Evolutionary conservation across 2,329 filamentous ascomycete species (phyloP), one percentile per base, ranked within the genome.

Genomic region (Diplocarpon mali): DNA sequence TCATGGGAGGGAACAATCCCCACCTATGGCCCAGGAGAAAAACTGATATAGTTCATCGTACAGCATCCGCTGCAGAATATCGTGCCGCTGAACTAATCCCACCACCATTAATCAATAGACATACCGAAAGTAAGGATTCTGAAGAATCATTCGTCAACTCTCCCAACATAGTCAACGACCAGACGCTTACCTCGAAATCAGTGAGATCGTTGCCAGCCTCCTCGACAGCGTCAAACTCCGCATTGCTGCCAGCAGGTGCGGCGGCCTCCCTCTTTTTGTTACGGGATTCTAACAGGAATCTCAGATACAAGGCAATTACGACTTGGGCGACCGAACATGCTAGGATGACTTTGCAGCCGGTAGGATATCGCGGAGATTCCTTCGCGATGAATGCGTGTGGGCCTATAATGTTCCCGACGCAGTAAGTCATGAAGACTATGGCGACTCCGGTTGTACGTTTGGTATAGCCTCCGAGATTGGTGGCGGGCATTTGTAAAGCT

Each of bases 351-450:
- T 68, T 73, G 41, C 69, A 73, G 1, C 73, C 74, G 0, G 72
- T 75, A 27, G 76, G 77, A 0, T 48, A 44, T 9, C 65, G 54
- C 0, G 71, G 71, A 0, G 68, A 61, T 50, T 73, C 70, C 0
- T 53, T 41, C 0, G 61, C 61, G 40, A 72, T 70, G 59, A 79
- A 81, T 61, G 80, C 79, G 59, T 80, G 79, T 0, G 78, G 45
- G 4, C 45, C 41, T 14, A 41, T 48, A 20, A 48, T 41, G 29
- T 48, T 48, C n/a, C 45, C 42, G 5, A 44, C 34, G 30, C 45
- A 48, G 17, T 48, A 48, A 15, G 41, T 42, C 41, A 48, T 44
- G 29, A 77, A 0, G 62, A 67, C 57, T 35, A 70, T 54, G 0
- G 65, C 67, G 35, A 68, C 69, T 45, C 64, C 62, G 5, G 66